Evolutionary conservation across 441 rosid species (phyloP).

Genomic region (Mallotus japonicus): DNA sequence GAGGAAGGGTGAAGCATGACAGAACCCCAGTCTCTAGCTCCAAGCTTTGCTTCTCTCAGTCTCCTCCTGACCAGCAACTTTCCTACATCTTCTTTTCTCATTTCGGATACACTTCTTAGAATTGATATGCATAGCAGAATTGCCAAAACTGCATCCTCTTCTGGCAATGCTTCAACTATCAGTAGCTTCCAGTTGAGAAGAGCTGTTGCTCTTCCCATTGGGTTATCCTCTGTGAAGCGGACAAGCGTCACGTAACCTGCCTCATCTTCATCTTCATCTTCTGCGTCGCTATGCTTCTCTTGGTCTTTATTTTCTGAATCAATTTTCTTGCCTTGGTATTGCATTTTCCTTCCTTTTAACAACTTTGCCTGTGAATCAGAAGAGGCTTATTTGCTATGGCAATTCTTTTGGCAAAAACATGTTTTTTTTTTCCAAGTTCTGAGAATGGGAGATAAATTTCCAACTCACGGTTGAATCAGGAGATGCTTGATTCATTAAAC

Average conservation of each 20-base stretch:
- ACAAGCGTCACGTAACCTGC: slow-evolving; percentile 57
- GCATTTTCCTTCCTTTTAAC: slow-evolving; percentile 65
- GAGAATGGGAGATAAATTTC: background rate
- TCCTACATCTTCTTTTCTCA: slow-evolving; percentile 65
- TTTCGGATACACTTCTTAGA: slow-evolving; percentile 60
- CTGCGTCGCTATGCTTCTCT: slow-evolving; percentile 18
- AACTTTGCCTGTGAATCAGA: slow-evolving; percentile 44
- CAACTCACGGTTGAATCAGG: slow-evolving; percentile 44
- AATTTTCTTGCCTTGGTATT: slow-evolving; percentile 35
- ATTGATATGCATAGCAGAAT: slow-evolving; percentile 62
- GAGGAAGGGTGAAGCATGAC: slow-evolving; percentile 48
- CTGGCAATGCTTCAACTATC: slow-evolving; percentile 58
- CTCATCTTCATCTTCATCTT: slow-evolving; percentile 33
- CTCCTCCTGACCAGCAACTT: slow-evolving; percentile 58
- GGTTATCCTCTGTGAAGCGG: slow-evolving; percentile 61
- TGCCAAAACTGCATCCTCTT: slow-evolving; percentile 68
- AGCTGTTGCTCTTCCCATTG: slow-evolving; percentile 66
- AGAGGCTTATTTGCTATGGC: background rate
- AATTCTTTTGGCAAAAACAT: background rate
- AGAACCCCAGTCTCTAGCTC: slow-evolving; percentile 78
- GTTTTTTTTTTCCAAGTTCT: background rate
- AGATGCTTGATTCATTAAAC: slow-evolving; percentile 38
- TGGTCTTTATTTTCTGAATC: slow-evolving; percentile 4
- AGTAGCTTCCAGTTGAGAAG: slow-evolving; percentile 76
- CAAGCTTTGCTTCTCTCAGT: slow-evolving; percentile 60